A percentile compares a stretch with the other conserved stretches of the same genome.
Evolutionary conservation across 768 basidiomycete genomes (phyloP).

Genomic region (Fomitopsis pulvina): DNA sequence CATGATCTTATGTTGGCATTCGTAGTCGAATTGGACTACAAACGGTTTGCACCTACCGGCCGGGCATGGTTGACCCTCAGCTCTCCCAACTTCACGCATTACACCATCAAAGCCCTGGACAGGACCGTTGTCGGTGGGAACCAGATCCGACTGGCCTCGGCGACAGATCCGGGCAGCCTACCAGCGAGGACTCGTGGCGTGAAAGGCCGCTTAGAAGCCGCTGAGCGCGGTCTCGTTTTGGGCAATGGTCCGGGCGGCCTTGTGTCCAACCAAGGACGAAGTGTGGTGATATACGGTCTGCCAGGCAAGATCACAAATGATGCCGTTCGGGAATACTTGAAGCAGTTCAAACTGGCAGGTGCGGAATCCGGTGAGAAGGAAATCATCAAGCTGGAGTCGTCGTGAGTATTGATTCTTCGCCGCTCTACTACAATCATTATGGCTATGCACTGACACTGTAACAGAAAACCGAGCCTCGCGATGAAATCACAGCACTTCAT

Average conservation of each 20-base stretch:
- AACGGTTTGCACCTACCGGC: slow-evolving; percentile 53
- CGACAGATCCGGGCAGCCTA: slow-evolving; percentile 11
- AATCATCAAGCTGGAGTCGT: slow-evolving; percentile 46
- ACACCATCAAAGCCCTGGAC: slow-evolving; percentile 36
- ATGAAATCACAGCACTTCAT: slow-evolving; percentile 45
- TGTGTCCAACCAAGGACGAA: slow-evolving; percentile 39
- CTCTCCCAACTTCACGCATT: slow-evolving; percentile 35
- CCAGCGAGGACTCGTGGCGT: slow-evolving; percentile 28
- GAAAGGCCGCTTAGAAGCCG: slow-evolving; percentile 34
- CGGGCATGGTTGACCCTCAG: slow-evolving; percentile 51
- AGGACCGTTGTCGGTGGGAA: slow-evolving; percentile 41
- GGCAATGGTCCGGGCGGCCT: slow-evolving; percentile 49
- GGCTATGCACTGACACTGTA: background rate
- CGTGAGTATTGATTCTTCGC: slow-evolving; percentile 18
- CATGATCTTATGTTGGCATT: too few species aligned
- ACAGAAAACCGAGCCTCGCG: background rate
- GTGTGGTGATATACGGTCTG: slow-evolving; percentile 57
- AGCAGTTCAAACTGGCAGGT: slow-evolving; percentile 36
- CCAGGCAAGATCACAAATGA: slow-evolving; percentile 38
- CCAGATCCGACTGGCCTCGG: slow-evolving; percentile 30
- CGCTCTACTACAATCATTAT: background rate
- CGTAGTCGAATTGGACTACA: slow-evolving; percentile 54
- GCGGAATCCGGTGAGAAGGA: slow-evolving; percentile 33
- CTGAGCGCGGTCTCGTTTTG: slow-evolving; percentile 27
- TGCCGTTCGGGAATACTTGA: slow-evolving; percentile 34